phyloP scores from a whole-genome alignment of 129 eudicot species.

The sunflower (Helianthus annuus) region HanXRQr2.0-SUNRISE NC_035445.2:129351705-129352204 shows the following conservation, averaged over 20 bases:
- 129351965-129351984: no score
- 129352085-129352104: neutral
- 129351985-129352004: no score
- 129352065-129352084: no score
- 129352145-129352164: conserved; percentile 5
- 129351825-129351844: no score
- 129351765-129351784: conserved; percentile 8
- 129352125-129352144: conserved; percentile 2
- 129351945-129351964: no score
- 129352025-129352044: no score
- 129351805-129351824: conserved; percentile 1
- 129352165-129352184: neutral
- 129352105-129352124: conserved; percentile 10
- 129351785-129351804: neutral
- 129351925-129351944: no score
- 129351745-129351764: conserved; percentile 19
- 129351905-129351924: no score
- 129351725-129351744: neutral
- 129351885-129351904: no score
- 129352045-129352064: neutral
- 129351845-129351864: no score
- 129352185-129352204: neutral
- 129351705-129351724: no score
- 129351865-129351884: no score
- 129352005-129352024: neutral